Base-by-base conservation (phyloP, 331 rosid species). In the Dryas integrifolia region DNA sequence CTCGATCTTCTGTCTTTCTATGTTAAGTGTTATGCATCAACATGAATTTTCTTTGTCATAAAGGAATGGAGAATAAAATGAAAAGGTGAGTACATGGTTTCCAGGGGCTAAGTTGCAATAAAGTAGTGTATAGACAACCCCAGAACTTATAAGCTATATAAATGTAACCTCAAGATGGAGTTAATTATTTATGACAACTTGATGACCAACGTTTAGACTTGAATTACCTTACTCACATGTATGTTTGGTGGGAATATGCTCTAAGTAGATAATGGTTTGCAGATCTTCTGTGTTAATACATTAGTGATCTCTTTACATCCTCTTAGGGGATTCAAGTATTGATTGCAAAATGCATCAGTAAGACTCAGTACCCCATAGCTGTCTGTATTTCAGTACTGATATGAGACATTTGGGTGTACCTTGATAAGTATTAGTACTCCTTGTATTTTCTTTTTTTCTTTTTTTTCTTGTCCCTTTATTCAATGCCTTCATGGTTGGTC, bases 1-100 rank as follows among this genome's bases (percentile, higher is more conserved):
- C 71, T 58, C 70, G 43, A 30, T 9, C 5, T 24, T 47, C 58
- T 79, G 79, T 79, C 24, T 35, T 81, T 77, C 65, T 48, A 62
- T 67, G 67, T 70, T 61, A 24, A 57, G 40, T 57, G 60, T 30
- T 58, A 24, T 11, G 16, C 41, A 24, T 58, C 43, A 11, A 24
- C 24, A 6, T 4, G 39, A 57, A 24, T 16, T 57, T 7, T 58
- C 6, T 11, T 30, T 30, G 35, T 30, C 35, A 1, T 30, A 30
- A 30, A 30, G 35, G 35, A 30, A 30, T 30, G 2, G 35, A 30
- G 0, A 30, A 1, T 30, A 30, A 30, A 30, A 30, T 30, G 35
- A 30, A 30, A 30, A 30, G 35, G 35, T 30, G 35, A 30, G 3
- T 1, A 30, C 35, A 30, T 30, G 35, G 35, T 30, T 30, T 1